Evolutionary conservation across 2,329 filamentous ascomycete genomes (phyloP).

Genomic region (Penicillium palitans): DNA sequence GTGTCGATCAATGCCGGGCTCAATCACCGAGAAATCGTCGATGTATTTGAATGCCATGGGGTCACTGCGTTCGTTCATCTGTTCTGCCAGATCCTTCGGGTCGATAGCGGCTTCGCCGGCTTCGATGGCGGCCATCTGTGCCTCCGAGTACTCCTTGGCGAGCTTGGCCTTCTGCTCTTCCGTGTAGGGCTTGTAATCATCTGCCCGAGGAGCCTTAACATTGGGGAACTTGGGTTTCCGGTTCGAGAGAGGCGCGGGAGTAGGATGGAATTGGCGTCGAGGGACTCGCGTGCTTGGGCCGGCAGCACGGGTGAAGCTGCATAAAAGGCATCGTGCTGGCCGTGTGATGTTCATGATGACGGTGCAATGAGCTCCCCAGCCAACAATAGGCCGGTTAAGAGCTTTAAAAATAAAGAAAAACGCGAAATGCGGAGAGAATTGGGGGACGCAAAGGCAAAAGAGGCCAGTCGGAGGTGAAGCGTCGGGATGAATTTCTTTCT

Average conservation of each 20-base stretch:
- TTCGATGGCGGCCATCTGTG: slow-evolving; percentile 78
- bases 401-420: slow-evolving; percentile 13
- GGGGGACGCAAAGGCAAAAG: slow-evolving; percentile 15
- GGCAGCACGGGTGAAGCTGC: slow-evolving; percentile 47
- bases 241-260: slow-evolving; percentile 40
- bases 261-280: slow-evolving; percentile 52
- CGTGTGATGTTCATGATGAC: slow-evolving; percentile 51
- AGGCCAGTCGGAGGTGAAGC: slow-evolving; percentile 17
- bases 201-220: slow-evolving; percentile 37
- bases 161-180: slow-evolving; percentile 64
- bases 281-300: slow-evolving; percentile 42
- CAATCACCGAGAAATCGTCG: slow-evolving; percentile 77
- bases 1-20: slow-evolving; percentile 75
- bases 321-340: slow-evolving; percentile 53
- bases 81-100: slow-evolving; percentile 69
- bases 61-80: slow-evolving; percentile 71
- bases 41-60: slow-evolving; percentile 72
- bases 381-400: slow-evolving; percentile 28
- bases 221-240: slow-evolving; percentile 43
- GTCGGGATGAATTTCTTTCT: slow-evolving; percentile 31
- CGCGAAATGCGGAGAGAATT: slow-evolving; percentile 16
- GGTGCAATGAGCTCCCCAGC: slow-evolving; percentile 29
- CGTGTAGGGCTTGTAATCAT: slow-evolving; percentile 60
- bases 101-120: slow-evolving; percentile 77
- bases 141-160: slow-evolving; percentile 68